phyloP scores from a whole-genome alignment of 345 rosid genomes.

The Acer negundo region DNA sequence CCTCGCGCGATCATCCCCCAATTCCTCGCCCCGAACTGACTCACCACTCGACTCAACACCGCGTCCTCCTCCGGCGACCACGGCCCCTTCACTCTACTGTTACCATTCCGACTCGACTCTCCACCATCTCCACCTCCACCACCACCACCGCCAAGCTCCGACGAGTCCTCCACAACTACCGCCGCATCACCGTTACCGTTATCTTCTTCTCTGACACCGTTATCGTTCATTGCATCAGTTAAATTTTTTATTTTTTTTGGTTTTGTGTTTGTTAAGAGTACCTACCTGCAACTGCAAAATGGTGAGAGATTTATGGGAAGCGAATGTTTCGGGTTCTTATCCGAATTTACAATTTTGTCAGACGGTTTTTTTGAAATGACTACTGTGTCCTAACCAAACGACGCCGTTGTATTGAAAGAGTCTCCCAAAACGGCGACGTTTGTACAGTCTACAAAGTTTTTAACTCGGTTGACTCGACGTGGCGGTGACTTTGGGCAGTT shows the following conservation, averaged over 20 bases:
- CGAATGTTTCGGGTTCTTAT: slow-evolving; percentile 32
- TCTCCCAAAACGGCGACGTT: background rate
- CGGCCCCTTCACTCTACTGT: slow-evolving; percentile 67
- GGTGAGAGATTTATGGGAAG: slow-evolving; percentile 5
- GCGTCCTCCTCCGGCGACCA: slow-evolving; percentile 89
- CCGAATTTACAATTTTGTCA: slow-evolving; percentile 22
- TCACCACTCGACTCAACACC: slow-evolving; percentile 56
- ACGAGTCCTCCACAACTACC: slow-evolving; percentile 27
- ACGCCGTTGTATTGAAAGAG: background rate
- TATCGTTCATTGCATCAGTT: slow-evolving; percentile 26
- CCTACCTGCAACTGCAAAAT: slow-evolving; percentile 65
- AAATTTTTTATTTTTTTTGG: background rate
- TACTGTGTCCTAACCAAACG: slow-evolving; percentile 25
- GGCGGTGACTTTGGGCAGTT: slow-evolving; percentile 19
- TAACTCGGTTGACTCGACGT: slow-evolving; percentile 3
- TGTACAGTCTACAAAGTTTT: background rate
- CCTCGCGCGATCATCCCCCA: slow-evolving; percentile 91
- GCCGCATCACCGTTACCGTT: slow-evolving; percentile 21
- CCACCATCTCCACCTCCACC: background rate
- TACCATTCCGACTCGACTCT: slow-evolving; percentile 27
- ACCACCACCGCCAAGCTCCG: slow-evolving; percentile 8
- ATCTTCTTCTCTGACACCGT: slow-evolving; percentile 22
- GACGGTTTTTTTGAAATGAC: slow-evolving; percentile 31
- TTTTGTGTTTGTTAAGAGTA: slow-evolving; percentile 25
- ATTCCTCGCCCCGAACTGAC: slow-evolving; percentile 71